These are phyloP conservation scores for Chloromonas sp. DNA, from an alignment of 163 green algal species.

Conservation along the genomic window DNA sequence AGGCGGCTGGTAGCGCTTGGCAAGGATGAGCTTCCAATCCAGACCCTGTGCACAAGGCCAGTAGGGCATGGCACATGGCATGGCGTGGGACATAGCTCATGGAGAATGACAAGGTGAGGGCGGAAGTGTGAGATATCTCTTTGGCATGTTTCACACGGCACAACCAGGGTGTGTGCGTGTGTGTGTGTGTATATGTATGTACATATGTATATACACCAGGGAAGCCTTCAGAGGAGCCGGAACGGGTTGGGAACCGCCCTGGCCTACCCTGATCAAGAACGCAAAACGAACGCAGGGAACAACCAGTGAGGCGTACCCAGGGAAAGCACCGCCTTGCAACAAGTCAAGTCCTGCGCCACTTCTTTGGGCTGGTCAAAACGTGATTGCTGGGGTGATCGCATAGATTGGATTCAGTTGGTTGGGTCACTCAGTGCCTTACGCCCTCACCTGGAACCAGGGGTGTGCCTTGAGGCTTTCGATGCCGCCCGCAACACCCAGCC, in stretches of 20 bases:
- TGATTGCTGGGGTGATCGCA: too few species aligned
- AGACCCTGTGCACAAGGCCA: constrained; percentile 8
- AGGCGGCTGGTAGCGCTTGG: constrained; percentile 11
- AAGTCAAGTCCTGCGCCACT: too few species aligned
- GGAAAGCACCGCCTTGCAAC: too few species aligned
- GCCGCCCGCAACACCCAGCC: constrained; percentile 16
- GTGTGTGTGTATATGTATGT: not conserved
- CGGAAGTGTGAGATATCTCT: not conserved
- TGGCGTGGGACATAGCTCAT: not conserved
- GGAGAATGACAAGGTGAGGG: not conserved
- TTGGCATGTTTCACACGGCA: not conserved
- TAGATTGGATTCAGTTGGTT: too few species aligned
- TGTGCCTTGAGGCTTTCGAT: constrained; percentile 51
- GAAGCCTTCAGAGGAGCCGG: too few species aligned
- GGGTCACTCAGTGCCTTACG: too few species aligned
- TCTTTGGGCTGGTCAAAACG: too few species aligned
- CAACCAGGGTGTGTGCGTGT: not conserved
- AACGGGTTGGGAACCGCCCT: too few species aligned
- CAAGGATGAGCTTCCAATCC: constrained; percentile 26
- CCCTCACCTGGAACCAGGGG: constrained; percentile 47
- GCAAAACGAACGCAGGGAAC: too few species aligned
- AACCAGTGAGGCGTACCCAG: too few species aligned
- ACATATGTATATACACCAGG: too few species aligned
- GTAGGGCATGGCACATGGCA: not conserved
- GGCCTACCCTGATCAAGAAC: too few species aligned